Evolutionary conservation across 148 eudicot species (phyloP).

Genomic region (Rhododendron ferrugineum): DNA sequence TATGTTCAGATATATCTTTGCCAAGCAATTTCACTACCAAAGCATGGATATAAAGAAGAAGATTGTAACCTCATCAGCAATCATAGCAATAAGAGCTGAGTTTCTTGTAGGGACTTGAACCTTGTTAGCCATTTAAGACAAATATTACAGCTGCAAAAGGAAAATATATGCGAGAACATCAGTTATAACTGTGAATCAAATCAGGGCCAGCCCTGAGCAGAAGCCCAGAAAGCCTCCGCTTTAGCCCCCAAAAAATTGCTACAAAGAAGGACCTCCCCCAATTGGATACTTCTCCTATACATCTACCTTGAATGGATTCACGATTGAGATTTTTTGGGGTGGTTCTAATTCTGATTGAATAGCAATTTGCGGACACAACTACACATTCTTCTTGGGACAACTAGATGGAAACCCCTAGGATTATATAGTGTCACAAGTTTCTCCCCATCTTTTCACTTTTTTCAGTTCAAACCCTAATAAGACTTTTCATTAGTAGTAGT

Average conservation of each 20-base stretch:
- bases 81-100: conserved; percentile 75
- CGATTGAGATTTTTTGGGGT: too few species aligned
- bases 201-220: background rate
- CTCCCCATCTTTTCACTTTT: too few species aligned
- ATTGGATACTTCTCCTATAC: background rate
- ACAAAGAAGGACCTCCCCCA: background rate
- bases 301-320: background rate
- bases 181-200: background rate
- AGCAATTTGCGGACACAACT: too few species aligned
- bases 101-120: conserved; percentile 51
- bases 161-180: background rate
- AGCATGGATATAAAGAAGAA: background rate
- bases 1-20: background rate
- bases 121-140: conserved; percentile 52
- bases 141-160: background rate
- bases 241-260: background rate
- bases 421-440: too few species aligned
- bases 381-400: too few species aligned
- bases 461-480: too few species aligned
- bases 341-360: too few species aligned
- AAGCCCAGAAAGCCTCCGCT: background rate
- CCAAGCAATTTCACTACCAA: background rate
- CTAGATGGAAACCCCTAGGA: too few species aligned
- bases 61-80: conserved; percentile 64
- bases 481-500: too few species aligned